phyloP scores from a whole-genome alignment of 148 eudicot genomes.

The Mesembryanthemum crystallinum region DNA sequence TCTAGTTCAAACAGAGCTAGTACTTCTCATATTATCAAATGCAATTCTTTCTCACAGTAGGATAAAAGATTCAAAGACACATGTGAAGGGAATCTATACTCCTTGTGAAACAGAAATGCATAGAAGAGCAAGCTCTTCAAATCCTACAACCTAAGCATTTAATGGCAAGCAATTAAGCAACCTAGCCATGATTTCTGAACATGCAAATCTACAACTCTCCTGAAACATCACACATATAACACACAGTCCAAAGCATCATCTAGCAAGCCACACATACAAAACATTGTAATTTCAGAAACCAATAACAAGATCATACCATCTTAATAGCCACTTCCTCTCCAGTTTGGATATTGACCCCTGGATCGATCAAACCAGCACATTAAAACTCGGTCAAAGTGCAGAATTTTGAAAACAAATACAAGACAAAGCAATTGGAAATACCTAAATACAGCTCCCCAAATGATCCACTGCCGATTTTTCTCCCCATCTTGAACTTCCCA shows the following conservation, averaged over 20 bases:
- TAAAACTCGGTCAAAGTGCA: conserved; percentile 21
- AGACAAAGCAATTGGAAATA: conserved; percentile 24
- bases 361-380: conserved; percentile 29
- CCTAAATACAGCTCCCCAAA: conserved; percentile 92
- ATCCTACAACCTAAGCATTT: conserved; percentile 10
- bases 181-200: conserved; percentile 3
- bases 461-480: conserved; percentile 91
- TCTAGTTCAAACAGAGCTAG: not conserved
- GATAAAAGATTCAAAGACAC: not conserved
- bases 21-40: not conserved
- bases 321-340: conserved; percentile 91
- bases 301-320: conserved; percentile 48
- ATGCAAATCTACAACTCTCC: conserved; percentile 14
- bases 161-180: not conserved
- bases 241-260: conserved; percentile 11
- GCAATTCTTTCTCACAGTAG: not conserved
- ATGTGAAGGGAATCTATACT: not conserved
- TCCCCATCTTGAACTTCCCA: conserved; percentile 75
- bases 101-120: not conserved
- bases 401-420: conserved; percentile 12
- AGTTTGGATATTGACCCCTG: conserved; percentile 79
- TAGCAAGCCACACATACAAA: conserved; percentile 10
- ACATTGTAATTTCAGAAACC: not conserved
- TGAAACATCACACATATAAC: not conserved
- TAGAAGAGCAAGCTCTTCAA: not conserved